Evolutionary conservation across 2,329 filamentous ascomycete species (phyloP), one percentile per base, ranked within the genome.

Genomic region (Bipolaris sorokiniana): DNA sequence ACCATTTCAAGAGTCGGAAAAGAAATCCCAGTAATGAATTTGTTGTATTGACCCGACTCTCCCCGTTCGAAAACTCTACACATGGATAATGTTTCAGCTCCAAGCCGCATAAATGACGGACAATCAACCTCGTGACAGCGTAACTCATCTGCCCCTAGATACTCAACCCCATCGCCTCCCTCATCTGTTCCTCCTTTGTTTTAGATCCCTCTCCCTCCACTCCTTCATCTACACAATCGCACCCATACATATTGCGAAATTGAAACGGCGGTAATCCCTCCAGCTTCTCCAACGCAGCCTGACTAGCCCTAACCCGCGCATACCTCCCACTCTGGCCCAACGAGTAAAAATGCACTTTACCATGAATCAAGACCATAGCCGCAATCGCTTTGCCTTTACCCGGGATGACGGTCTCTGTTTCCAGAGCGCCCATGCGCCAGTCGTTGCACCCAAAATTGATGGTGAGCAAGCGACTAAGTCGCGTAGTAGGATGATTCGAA

Each of bases 401-500:
- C 64, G 80, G 70, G 2, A 83, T 75, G 64, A 85, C 78, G 1
- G 80, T 80, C 1, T 76, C 71, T 15, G 82, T 76, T 53, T 68
- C 62, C 3, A 63, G 59, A 1, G 66, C 65, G 1, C 62, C 67
- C 47, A 75, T 63, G 7, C 86, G 81, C 73, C 84, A 87, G 20
- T 86, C 79, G 10, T 68, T 77, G 74, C 94, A 97, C 26, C 82
- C 84, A 58, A 92, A 88, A 10, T 85, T 82, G 10, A 82, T 80
- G 7, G 84, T 80, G 58, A 97, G 80, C 58, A 86, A 80, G 42
- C 86, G 86, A 38, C 86, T 80, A 0, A 97, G 81, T 40, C 85
- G 86, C 0, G 90, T 96, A 68, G 76, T 89, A 0, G 94, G 94
- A 65, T 98, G 93, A 33, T 90, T 90, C 67, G 89, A 91, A 1